These are phyloP conservation scores for Nakataea oryzae DNA, from an alignment of 2,329 filamentous ascomycete genomes.

Conservation along the genomic window DNA sequence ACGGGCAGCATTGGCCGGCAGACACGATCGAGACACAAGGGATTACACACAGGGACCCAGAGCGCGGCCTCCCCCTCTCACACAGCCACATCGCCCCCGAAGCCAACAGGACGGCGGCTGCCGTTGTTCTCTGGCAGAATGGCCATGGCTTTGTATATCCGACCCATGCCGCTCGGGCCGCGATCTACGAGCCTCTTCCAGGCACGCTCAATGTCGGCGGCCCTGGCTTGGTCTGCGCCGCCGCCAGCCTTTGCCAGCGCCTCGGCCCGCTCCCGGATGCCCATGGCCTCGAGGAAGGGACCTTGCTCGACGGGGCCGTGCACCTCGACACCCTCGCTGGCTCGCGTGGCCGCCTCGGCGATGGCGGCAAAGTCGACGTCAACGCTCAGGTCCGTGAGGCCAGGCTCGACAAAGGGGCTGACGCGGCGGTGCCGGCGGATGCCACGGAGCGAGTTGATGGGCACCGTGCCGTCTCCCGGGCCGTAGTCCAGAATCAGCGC, in stretches of 20 bases:
- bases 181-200: slow-evolving; percentile 80
- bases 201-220: slow-evolving; percentile 36
- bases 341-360: slow-evolving; percentile 68
- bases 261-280: slow-evolving; percentile 67
- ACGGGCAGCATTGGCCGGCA: too few species aligned
- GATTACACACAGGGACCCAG: neutral
- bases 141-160: slow-evolving; percentile 85
- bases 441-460: slow-evolving; percentile 80
- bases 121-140: slow-evolving; percentile 75
- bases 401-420: slow-evolving; percentile 69
- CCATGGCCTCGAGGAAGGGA: slow-evolving; percentile 69
- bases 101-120: slow-evolving; percentile 72
- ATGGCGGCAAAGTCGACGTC: slow-evolving; percentile 90
- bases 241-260: slow-evolving; percentile 44
- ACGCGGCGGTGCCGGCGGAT: slow-evolving; percentile 70
- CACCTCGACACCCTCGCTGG: slow-evolving; percentile 74
- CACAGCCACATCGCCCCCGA: slow-evolving; percentile 61
- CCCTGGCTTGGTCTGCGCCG: slow-evolving; percentile 8
- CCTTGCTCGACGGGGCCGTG: slow-evolving; percentile 87
- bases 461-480: slow-evolving; percentile 58
- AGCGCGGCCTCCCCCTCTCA: neutral
- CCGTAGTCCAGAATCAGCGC: slow-evolving; percentile 97
- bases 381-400: slow-evolving; percentile 77
- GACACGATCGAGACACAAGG: too few species aligned
- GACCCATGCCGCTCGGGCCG: slow-evolving; percentile 81